Percentiles rank a stretch among this genome's conserved stretches.
These are phyloP conservation scores for Epichloe uncinata DNA, from an alignment of 2,329 filamentous ascomycete species.

Conservation along the genomic window DNA sequence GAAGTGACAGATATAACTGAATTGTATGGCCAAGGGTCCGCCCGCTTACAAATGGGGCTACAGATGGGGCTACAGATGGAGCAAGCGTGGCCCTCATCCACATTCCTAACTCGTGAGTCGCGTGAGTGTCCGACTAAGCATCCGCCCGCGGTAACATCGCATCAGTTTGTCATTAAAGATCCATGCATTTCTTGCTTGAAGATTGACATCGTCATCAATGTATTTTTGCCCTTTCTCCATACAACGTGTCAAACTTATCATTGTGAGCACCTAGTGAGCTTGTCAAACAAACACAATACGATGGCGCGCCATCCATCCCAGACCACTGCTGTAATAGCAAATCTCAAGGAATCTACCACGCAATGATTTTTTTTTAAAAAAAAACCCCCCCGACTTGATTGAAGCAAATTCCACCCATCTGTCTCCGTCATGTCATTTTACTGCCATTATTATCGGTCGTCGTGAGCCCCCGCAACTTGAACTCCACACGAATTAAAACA, in stretches of 20 bases:
- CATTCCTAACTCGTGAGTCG: not conserved
- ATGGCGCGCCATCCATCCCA: not conserved
- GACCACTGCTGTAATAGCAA: not conserved
- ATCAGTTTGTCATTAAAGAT: too few species aligned
- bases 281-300: not conserved
- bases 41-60: constrained; percentile 2
- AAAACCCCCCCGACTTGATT: not conserved
- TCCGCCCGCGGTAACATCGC: too few species aligned
- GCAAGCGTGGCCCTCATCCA: not conserved
- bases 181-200: too few species aligned
- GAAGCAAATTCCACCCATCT: not conserved
- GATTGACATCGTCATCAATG: too few species aligned
- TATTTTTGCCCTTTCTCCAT: not conserved
- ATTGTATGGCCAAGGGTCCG: not conserved
- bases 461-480: not conserved
- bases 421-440: not conserved
- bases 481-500: not conserved
- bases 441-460: not conserved
- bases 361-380: not conserved
- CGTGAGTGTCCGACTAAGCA: not conserved
- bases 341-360: not conserved
- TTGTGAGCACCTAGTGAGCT: not conserved
- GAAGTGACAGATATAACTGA: not conserved
- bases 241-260: not conserved
- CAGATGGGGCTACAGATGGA: constrained; percentile 3